Evolutionary conservation across 305 asterid genomes (phyloP), one percentile per base, ranked within the genome.

Genomic region (Salvia sclarea): DNA sequence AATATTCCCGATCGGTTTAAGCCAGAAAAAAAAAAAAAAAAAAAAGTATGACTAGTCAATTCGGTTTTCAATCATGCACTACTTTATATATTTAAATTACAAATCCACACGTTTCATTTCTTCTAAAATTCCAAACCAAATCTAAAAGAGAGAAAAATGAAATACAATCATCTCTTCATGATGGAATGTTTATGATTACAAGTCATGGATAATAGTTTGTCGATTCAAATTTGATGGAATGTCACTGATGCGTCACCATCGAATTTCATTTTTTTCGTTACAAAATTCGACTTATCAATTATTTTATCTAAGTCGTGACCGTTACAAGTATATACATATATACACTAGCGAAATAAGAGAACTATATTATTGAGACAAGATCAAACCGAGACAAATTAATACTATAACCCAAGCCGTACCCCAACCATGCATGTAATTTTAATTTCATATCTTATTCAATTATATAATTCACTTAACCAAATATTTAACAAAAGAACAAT

Each of bases 51-150:
- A 44, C 11, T 55, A 44, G 48, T 43, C 59, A 30, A 30, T 28
- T 68, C 37, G 24, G 21, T 18, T 57, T 24, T 25, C 72, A 67
- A 54, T 67, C 72, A 67, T 56, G 44, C 30, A 18, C 11, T 45
- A 41, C 41, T 69, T 69, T 33, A 44, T 47, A 18, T 54, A 25
- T 28, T 28, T 14, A 50, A 24, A 61, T 38, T 61, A 61, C 57
- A 50, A 70, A 13, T 25, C 38, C 64, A 49, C 69, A 70, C 64
- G 75, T 61, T 70, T 61, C 11, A 55, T 2, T 45, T 45, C 30
- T 43, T 30, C 6, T 18, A 21, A 28, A 43, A 54, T 25, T 47
- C 54, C 54, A 47, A 47, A 61, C 44, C 13, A 21, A 10, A 21
- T n/a, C n/a, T n/a, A n/a, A n/a, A 37, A 56, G 30, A 21, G 40